A percentile compares a stretch with the other conserved stretches of the same genome.
Conservation (phyloP, 768 basidiomycete species). For the Dioszegia hungarica region DNA sequence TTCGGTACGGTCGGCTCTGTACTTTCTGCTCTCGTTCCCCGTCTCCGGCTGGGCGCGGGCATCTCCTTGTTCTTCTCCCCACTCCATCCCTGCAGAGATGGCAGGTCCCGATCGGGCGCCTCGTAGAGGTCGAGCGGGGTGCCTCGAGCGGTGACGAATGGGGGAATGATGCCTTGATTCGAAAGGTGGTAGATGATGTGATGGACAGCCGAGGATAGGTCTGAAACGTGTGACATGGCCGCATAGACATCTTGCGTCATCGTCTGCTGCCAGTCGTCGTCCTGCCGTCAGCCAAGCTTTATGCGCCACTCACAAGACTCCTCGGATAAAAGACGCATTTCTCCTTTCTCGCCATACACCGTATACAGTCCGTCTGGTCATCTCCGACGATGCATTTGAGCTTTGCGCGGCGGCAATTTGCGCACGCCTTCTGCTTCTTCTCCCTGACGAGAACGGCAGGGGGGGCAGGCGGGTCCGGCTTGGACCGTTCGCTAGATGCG, state of each 20-base stretch:
- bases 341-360: constrained; percentile 30
- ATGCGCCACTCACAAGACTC: constrained; percentile 20
- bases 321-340: constrained; percentile 31
- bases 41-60: not conserved
- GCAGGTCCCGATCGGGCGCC: constrained; percentile 22
- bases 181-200: constrained; percentile 25
- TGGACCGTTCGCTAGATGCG: no score
- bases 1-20: no score
- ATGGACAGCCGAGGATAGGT: constrained; percentile 28
- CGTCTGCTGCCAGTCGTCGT: constrained; percentile 37
- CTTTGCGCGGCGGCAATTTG: constrained; percentile 35
- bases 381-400: constrained; percentile 33
- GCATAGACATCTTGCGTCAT: constrained; percentile 21
- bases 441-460: constrained; percentile 27
- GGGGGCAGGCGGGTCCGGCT: not conserved
- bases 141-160: constrained; percentile 10
- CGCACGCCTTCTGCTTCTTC: constrained; percentile 41
- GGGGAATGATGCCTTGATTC: constrained; percentile 19
- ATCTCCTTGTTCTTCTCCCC: constrained; percentile 13
- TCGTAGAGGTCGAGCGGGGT: constrained; percentile 13
- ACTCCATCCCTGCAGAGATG: constrained; percentile 19
- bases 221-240: constrained; percentile 21
- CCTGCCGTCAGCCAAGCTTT: constrained; percentile 18
- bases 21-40: no score
- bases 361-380: constrained; percentile 27